A percentile compares a stretch with the other conserved stretches of the same genome.
phyloP scores from a whole-genome alignment of 2,329 filamentous ascomycete genomes.

The Phoma sp. region DNA sequence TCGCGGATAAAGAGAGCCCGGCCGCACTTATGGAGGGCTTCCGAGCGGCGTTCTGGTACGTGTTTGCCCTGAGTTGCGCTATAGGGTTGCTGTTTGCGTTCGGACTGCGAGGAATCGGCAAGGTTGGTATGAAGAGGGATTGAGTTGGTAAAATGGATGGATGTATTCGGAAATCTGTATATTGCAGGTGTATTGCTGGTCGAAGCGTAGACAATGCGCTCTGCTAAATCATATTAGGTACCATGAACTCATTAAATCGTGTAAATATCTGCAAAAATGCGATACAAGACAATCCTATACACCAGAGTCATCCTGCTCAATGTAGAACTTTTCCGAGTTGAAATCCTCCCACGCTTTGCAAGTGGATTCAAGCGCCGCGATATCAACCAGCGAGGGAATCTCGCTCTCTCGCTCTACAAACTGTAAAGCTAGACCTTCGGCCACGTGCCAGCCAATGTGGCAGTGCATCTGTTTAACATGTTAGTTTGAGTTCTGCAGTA shows the following conservation, averaged over 20 bases:
- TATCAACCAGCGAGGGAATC: not conserved
- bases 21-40: conserved; percentile 51
- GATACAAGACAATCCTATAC: not conserved
- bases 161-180: not conserved
- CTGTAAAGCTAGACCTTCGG: conserved; percentile 62
- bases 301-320: conserved; percentile 11
- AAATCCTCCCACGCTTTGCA: conserved; percentile 3
- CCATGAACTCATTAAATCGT: no score
- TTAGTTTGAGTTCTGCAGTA: not conserved
- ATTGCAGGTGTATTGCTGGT: not conserved
- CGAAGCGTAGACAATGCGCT: no score
- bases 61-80: conserved; percentile 45
- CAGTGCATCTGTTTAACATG: conserved; percentile 30
- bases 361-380: not conserved
- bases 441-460: conserved; percentile 57
- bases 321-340: not conserved
- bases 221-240: no score
- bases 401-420: conserved; percentile 55
- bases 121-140: conserved; percentile 52
- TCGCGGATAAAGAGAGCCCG: conserved; percentile 39
- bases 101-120: conserved; percentile 53
- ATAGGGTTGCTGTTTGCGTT: conserved; percentile 44
- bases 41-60: conserved; percentile 52
- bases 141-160: conserved; percentile 7
- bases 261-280: no score